phyloP scores from a whole-genome alignment of 1,284 basidiomycete genomes.

The Apiotrichum laibachii region DNA sequence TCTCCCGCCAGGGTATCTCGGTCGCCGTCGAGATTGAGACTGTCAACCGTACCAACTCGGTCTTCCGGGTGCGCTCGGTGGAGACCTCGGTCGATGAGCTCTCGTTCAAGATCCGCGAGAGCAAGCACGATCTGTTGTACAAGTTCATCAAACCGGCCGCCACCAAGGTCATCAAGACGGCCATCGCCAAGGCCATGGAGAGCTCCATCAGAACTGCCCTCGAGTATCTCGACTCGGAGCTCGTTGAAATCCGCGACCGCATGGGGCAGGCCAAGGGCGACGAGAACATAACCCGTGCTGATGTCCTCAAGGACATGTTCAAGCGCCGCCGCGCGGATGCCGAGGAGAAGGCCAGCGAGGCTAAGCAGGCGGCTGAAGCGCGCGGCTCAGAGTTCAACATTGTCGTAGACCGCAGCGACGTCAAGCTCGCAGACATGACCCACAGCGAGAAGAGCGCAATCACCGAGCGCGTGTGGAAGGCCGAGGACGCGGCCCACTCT shows the following conservation, averaged over 20 bases:
- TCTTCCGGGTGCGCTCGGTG: conserved; percentile 39
- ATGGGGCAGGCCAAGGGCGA: conserved; percentile 66
- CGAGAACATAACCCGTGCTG: conserved; percentile 57
- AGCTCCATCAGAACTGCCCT: conserved; percentile 74
- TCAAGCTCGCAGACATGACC: conserved; percentile 38
- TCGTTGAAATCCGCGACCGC: conserved; percentile 57
- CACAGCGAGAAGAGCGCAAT: conserved; percentile 23
- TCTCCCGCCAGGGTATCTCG: conserved; percentile 65
- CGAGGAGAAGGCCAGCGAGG: conserved; percentile 19
- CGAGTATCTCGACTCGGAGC: conserved; percentile 71
- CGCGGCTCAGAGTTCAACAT: conserved; percentile 12
- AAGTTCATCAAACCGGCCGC: conserved; percentile 55
- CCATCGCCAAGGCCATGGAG: conserved; percentile 78
- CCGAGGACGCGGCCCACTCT: conserved; percentile 34
- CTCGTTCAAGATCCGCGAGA: conserved; percentile 86
- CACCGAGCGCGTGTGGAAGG: conserved; percentile 38
- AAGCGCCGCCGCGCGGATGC: conserved; percentile 43
- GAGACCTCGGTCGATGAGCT: conserved; percentile 67
- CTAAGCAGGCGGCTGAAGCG: neutral
- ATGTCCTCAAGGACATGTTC: conserved; percentile 68
- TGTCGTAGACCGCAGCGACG: conserved; percentile 17
- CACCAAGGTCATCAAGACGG: conserved; percentile 76
- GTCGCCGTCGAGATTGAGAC: conserved; percentile 53
- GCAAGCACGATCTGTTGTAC: conserved; percentile 86
- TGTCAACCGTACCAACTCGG: conserved; percentile 38